Conservation (phyloP, 2,329 filamentous ascomycete species). For the Fusarium dlaminii region DNA sequence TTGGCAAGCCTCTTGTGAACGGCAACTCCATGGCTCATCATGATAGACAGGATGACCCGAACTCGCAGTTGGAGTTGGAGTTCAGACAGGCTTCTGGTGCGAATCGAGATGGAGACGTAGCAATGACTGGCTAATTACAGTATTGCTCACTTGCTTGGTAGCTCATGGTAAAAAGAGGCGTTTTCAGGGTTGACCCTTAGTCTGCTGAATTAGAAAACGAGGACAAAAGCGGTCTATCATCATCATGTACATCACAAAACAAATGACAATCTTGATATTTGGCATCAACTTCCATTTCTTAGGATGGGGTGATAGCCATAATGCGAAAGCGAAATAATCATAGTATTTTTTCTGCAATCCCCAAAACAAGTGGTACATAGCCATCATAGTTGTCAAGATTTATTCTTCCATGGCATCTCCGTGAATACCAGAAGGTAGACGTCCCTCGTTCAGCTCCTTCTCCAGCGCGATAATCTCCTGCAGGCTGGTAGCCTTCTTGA, state of each 20-base stretch:
- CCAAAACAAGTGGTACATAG: conserved; percentile 6
- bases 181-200: neutral
- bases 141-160: neutral
- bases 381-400: conserved; percentile 13
- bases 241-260: neutral
- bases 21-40: conserved; percentile 41
- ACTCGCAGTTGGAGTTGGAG: conserved; percentile 64
- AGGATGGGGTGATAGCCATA: conserved; percentile 6
- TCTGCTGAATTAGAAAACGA: neutral
- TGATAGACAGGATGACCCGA: conserved; percentile 54
- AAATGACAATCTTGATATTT: neutral
- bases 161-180: neutral
- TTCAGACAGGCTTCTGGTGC: conserved; percentile 57
- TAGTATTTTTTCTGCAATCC: conserved; percentile 24
- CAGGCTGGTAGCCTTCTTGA: conserved; percentile 87
- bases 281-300: neutral
- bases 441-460: conserved; percentile 89
- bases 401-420: conserved; percentile 70
- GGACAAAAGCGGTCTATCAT: neutral
- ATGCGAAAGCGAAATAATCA: conserved; percentile 20
- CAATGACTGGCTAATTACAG: conserved; percentile 65
- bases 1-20: conserved; percentile 44
- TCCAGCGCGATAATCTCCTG: conserved; percentile 91
- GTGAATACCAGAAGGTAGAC: conserved; percentile 76
- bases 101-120: conserved; percentile 61